Evolutionary conservation across 495 filamentous ascomycete genomes (phyloP).

Genomic region (Cetradonia linearis): DNA sequence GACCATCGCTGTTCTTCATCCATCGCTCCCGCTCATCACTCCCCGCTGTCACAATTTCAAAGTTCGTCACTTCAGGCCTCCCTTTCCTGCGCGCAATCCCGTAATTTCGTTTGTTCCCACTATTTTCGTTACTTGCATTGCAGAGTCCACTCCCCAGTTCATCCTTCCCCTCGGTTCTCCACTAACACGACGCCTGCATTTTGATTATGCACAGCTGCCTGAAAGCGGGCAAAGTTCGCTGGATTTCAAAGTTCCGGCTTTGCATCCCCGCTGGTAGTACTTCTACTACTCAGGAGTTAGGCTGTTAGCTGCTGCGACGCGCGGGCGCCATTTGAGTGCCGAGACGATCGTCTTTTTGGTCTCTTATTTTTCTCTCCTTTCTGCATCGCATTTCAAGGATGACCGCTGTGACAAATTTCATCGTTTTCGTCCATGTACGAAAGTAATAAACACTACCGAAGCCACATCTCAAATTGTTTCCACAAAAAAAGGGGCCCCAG

Average conservation of each 20-base stretch:
- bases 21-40: not conserved
- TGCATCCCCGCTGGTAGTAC: not conserved
- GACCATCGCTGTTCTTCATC: not conserved
- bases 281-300: not conserved
- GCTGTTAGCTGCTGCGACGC: constrained; percentile 6
- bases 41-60: constrained; percentile 6
- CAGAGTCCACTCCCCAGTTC: not conserved
- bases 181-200: not conserved
- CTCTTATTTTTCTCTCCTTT: not conserved
- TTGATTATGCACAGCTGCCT: constrained; percentile 5
- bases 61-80: not conserved
- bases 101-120: not conserved
- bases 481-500: not conserved
- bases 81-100: not conserved
- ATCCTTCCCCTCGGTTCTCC: not conserved
- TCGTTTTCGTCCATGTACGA: constrained; percentile 3
- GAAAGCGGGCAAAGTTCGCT: not conserved
- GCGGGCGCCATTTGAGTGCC: not conserved
- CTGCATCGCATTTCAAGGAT: not conserved
- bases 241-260: not conserved
- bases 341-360: not conserved
- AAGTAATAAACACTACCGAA: not conserved
- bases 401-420: not conserved
- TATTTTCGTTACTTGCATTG: not conserved
- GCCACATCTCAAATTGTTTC: not conserved